Evolutionary conservation across 2,329 filamentous ascomycete genomes (phyloP), one percentile per base, ranked within the genome.

Genomic region (Colletotrichum lentis): DNA sequence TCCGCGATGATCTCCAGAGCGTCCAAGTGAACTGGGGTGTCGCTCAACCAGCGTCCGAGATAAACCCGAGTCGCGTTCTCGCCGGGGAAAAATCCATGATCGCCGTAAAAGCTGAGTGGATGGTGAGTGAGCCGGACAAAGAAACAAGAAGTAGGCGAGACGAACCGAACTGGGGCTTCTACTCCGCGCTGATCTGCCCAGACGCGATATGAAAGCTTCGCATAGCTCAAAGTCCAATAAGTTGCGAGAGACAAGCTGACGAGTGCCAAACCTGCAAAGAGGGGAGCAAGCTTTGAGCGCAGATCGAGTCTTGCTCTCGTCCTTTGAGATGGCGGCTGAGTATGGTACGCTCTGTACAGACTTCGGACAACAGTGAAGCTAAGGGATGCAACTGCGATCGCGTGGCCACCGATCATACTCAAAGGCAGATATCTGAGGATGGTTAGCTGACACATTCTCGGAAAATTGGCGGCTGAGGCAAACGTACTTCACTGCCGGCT

Each of bases 1-100:
- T 85, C 84, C 7, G 85, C 80, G 5, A 88, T 78, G 27, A 88
- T 85, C 68, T 86, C 83, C 65, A 87, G 80, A 12, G 83, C 82
- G 74, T 88, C 84, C 10, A 76, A 76, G 69, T 85, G 81, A 24
- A 88, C 73, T 27, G 85, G 80, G 2, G 83, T 83, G 43, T 88
- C 83, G 53, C 78, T 81, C 67, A 87, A 73, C 87, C 87, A 89
- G 31, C 81, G 80, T 12, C 80, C 80, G 52, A 86, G 72, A 53
- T 83, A 74, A 67, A 80, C 74, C 14, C 72, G 62, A 18, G 71
- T 71, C 11, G 72, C 70, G 31, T 76, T 74, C 18, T 60, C 24
- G 5, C 76, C 74, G 10, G 77, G 76, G 8, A 80, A 75, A 8
- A 80, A 75, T 27, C 81, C 80, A 70, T 77, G 79, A 24, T 74